Evolutionary conservation across 805 yeast genomes (phyloP), one percentile per base, ranked within the genome.

Genomic region (Priceomyces medius): DNA sequence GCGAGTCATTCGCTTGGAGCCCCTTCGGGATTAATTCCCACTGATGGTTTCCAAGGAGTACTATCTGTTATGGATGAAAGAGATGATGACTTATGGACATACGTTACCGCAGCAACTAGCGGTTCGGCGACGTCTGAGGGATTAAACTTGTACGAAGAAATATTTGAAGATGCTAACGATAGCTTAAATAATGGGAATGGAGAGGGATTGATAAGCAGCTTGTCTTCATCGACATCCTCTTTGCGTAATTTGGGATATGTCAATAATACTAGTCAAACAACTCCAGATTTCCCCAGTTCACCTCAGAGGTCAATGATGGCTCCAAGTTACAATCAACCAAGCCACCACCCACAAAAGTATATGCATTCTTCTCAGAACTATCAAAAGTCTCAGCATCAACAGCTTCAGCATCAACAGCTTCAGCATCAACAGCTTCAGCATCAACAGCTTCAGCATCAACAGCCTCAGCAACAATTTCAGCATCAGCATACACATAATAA

Each of bases 201-300:
- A 16, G 27, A 31, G 31, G 35, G 35, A 7, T 33, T 19, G 27
- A 19, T 35, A 8, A 40, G 39, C 33, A 34, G 35, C 26, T 20
- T 34, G 2, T 40, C 43, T 13, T 40, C 43, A 10, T 40, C 43
- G 13, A 35, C 43, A n/a, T 37, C 40, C n/a, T 28, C 35, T 13
- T 40, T 35, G 24, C 35, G 23, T 19, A 35, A 40, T n/a, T 35
- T 34, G 35, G 35, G 23, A 8, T 28, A 40, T 27, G 31, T 14
- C n/a, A 40, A 34, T 35, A 34, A 38, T 18, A 34, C 43, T 7
- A 23, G 19, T 18, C 36, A 35, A n/a, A 40, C 43, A 3, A 40
- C 43, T 2, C 43, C 43, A 12, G 43, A 40, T n/a, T 34, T 40
- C 21, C 31, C 38, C 28, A 33, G 28, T 17, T 20, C 39, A 24